These are phyloP conservation scores for Suillus clintonianus DNA, from an alignment of 768 basidiomycete species.

Conservation along the genomic window DNA sequence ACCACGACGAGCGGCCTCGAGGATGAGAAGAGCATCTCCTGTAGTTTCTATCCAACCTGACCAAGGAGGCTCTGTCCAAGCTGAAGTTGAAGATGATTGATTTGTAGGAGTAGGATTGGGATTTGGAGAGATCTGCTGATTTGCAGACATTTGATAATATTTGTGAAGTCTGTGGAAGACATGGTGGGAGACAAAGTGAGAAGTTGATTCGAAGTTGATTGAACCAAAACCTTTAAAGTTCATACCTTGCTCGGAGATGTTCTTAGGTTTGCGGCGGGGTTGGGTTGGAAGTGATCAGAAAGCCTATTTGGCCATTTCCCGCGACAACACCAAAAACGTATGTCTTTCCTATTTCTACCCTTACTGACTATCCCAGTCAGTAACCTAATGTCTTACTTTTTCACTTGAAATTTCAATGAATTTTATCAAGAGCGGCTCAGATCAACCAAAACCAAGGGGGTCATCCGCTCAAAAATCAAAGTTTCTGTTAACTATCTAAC, in stretches of 20 bases:
- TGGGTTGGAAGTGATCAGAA: constrained; percentile 42
- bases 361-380: too few species aligned
- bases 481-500: neutral
- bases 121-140: constrained; percentile 29
- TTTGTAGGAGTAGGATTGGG: constrained; percentile 16
- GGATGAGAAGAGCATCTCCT: constrained; percentile 92
- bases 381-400: neutral
- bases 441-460: too few species aligned
- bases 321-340: constrained; percentile 27
- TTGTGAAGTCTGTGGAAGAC: constrained; percentile 13
- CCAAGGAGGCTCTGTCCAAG: constrained; percentile 91
- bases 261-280: constrained; percentile 59
- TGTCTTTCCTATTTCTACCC: neutral
- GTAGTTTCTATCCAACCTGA: constrained; percentile 95
- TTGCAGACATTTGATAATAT: constrained; percentile 31
- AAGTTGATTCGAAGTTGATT: constrained; percentile 43
- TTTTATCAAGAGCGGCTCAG: too few species aligned
- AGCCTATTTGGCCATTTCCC: constrained; percentile 34
- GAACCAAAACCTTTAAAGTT: constrained; percentile 43
- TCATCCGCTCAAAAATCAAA: neutral
- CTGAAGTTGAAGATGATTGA: constrained; percentile 38
- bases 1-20: constrained; percentile 89
- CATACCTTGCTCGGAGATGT: constrained; percentile 44
- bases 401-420: too few species aligned
- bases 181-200: constrained; percentile 14